A percentile compares a stretch with the other conserved stretches of the same genome.
Evolutionary conservation across 2,329 filamentous ascomycete species (phyloP).

Genomic region (Nigrograna mackinnonii): DNA sequence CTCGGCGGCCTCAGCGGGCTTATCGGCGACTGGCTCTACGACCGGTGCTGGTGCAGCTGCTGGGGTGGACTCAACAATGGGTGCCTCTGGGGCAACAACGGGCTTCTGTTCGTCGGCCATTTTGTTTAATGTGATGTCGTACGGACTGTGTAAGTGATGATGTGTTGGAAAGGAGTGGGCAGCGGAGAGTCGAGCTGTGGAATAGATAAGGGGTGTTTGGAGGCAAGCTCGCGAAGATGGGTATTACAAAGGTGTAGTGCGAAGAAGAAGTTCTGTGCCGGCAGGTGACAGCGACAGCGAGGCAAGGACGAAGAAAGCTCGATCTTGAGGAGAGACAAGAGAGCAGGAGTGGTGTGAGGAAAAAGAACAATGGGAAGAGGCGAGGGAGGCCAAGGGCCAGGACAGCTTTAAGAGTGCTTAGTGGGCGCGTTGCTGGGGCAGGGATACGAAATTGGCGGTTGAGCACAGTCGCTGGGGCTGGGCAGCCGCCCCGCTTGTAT

Average conservation of each 20-base stretch:
- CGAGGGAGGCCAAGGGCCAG: constrained; percentile 28
- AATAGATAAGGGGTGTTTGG: constrained; percentile 20
- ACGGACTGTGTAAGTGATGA: constrained; percentile 4
- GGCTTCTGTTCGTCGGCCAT: constrained; percentile 54
- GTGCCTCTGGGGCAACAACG: constrained; percentile 36
- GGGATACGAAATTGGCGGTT: constrained; percentile 37
- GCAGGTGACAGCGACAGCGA: constrained; percentile 28
- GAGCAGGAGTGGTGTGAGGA: constrained; percentile 34
- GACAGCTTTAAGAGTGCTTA: constrained; percentile 31
- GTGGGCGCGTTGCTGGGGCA: constrained; percentile 39
- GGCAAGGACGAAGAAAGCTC: constrained; percentile 28
- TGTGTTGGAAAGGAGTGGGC: constrained; percentile 2
- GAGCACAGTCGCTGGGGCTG: constrained; percentile 28
- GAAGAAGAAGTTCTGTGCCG: constrained; percentile 30
- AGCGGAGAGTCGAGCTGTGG: constrained; percentile 9
- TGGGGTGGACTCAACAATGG: constrained; percentile 41
- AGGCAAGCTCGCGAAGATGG: constrained; percentile 25
- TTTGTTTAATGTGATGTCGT: constrained; percentile 49
- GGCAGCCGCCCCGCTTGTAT: constrained; percentile 29
- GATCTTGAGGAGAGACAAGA: constrained; percentile 22
- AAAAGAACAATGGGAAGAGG: constrained; percentile 30
- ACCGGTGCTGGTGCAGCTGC: constrained; percentile 32
- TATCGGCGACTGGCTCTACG: constrained; percentile 44
- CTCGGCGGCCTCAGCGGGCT: constrained; percentile 32
- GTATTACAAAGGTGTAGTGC: constrained; percentile 39